A percentile compares a stretch with the other conserved stretches of the same genome.
phyloP scores from a whole-genome alignment of 1,139 yeast species.

The Diutina mesorugosa region DNA sequence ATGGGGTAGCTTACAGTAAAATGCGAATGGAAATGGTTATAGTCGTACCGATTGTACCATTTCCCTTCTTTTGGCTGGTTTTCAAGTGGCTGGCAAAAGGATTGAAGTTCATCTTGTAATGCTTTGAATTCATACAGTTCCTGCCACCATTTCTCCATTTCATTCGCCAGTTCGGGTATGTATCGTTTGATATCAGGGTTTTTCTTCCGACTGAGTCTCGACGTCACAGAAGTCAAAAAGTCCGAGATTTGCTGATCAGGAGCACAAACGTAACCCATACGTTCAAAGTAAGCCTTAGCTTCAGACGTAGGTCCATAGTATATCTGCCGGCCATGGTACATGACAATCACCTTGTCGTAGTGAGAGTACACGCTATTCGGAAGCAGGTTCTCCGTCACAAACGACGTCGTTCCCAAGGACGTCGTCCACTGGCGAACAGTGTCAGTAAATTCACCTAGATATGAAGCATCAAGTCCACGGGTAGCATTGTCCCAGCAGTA shows the following conservation, averaged over 20 bases:
- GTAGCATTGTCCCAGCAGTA: conserved; percentile 70
- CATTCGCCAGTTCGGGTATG: conserved; percentile 54
- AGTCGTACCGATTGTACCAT: neutral
- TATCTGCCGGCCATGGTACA: conserved; percentile 46
- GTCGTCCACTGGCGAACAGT: neutral
- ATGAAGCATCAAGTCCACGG: conserved; percentile 61
- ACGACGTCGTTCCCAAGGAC: conserved; percentile 39
- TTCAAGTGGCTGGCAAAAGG: neutral
- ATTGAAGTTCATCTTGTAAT: conserved; percentile 25
- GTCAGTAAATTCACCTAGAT: neutral
- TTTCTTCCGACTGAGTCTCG: conserved; percentile 10
- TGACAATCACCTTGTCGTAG: conserved; percentile 52
- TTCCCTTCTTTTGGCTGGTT: neutral
- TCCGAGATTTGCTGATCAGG: conserved; percentile 54
- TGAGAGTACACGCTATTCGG: conserved; percentile 51
- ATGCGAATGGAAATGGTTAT: neutral
- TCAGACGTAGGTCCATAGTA: conserved; percentile 42
- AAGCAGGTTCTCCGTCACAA: conserved; percentile 55
- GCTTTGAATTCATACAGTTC: conserved; percentile 37
- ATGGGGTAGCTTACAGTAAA: neutral
- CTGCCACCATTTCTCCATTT: conserved; percentile 56
- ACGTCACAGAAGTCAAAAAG: conserved; percentile 49
- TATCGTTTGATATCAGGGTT: neutral
- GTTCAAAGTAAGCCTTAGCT: conserved; percentile 42
- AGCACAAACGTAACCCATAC: conserved; percentile 52